A percentile compares a stretch with the other conserved stretches of the same genome.
These are phyloP conservation scores for Apiospora malaysiana DNA, from an alignment of 2,329 filamentous ascomycete genomes.

Conservation along the genomic window DNA sequence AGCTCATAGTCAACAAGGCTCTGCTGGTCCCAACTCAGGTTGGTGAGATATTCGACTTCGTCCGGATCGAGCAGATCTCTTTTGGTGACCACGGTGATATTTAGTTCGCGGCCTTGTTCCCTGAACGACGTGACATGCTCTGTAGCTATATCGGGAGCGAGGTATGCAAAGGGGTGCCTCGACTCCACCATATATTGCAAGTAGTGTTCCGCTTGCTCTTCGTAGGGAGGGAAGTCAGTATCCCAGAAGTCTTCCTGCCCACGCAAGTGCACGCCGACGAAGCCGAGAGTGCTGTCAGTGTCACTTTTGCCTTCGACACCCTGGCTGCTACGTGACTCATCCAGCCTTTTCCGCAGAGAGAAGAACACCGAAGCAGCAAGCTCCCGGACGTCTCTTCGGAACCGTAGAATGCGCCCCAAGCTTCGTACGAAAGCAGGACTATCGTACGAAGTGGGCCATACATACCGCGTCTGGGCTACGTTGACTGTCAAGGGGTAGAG, in stretches of 20 bases:
- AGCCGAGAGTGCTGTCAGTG: conserved; percentile 34
- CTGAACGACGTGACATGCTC: conserved; percentile 44
- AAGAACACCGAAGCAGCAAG: conserved; percentile 44
- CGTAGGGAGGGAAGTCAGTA: conserved; percentile 39
- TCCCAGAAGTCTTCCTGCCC: conserved; percentile 40
- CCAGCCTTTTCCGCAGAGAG: conserved; percentile 38
- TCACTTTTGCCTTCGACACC: conserved; percentile 22
- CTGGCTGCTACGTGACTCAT: conserved; percentile 24
- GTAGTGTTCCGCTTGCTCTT: conserved; percentile 38
- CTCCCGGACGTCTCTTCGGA: conserved; percentile 40
- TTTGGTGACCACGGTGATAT: conserved; percentile 49
- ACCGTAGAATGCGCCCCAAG: conserved; percentile 48
- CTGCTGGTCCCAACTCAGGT: conserved; percentile 54
- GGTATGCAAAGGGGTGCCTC: conserved; percentile 45
- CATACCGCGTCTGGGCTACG: conserved; percentile 35
- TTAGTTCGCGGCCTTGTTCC: conserved; percentile 42
- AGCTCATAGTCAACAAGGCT: conserved; percentile 57
- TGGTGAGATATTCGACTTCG: conserved; percentile 42
- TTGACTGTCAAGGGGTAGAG: conserved; percentile 42
- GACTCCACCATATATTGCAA: conserved; percentile 37
- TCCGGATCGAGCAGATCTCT: conserved; percentile 46
- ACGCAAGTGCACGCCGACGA: conserved; percentile 44
- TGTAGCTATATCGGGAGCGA: conserved; percentile 47
- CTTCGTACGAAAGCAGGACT: conserved; percentile 36
- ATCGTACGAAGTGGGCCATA: conserved; percentile 42